Percentiles rank a stretch among this genome's conserved stretches.
Evolutionary conservation across 192 early-diverging fungal genomes (phyloP).

Genomic region (Backusella circina): DNA sequence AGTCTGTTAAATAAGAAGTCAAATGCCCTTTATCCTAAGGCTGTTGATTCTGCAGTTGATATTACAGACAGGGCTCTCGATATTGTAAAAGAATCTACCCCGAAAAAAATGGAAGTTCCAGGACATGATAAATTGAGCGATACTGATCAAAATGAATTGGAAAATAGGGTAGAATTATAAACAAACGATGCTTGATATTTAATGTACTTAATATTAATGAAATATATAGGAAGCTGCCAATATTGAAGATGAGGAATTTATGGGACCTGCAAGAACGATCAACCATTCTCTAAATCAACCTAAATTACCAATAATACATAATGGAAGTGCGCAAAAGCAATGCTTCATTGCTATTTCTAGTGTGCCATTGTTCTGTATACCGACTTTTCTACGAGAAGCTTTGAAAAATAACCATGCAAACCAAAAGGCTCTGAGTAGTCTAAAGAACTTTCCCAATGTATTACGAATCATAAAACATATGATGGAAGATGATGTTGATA

Average conservation of each 20-base stretch:
- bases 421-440: constrained; percentile 6
- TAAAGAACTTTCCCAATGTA: constrained; percentile 1
- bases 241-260: constrained; percentile 1
- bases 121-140: neutral
- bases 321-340: neutral
- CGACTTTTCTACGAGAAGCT: neutral
- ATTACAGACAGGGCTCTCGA: constrained; percentile 2
- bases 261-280: neutral
- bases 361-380: neutral
- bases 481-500: constrained; percentile 10
- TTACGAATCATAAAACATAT: constrained; percentile 7
- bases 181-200: neutral
- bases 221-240: constrained; percentile 4
- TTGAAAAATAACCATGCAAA: constrained; percentile 1
- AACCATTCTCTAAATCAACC: neutral
- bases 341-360: neutral
- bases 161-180: constrained; percentile 1
- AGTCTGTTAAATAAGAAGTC: neutral
- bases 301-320: constrained; percentile 1
- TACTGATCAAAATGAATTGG: neutral
- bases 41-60: constrained; percentile 6
- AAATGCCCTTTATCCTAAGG: neutral
- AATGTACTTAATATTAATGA: constrained; percentile 3
- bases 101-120: constrained; percentile 2
- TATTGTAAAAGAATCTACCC: constrained; percentile 11